Evolutionary conservation across 495 filamentous ascomycete genomes (phyloP), one percentile per base, ranked within the genome.

Genomic region (Cenococcum geophilum): DNA sequence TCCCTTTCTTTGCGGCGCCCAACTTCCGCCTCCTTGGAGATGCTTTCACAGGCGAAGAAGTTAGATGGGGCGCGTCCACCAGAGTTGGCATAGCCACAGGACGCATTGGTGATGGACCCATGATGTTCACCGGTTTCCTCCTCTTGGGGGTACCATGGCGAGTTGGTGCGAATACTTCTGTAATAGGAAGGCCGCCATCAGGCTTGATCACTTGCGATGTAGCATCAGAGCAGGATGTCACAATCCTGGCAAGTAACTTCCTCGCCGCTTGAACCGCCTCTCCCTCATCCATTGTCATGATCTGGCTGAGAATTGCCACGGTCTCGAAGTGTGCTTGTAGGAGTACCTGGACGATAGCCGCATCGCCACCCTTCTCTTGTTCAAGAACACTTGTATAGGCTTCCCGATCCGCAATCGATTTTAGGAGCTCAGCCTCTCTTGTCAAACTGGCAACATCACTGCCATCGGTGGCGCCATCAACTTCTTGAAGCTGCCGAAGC

Each of bases 261-360:
- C 86, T 89, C 32, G 92, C 95, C 62, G 86, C 84, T 49, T 86
- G 76, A 27, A 96, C 78, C 5, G 92, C 92, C 58, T 96, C 88
- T 65, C 82, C 82, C 74, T 93, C 90, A 65, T 76, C 84, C 81
- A 97, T 87, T 32, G 81, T 77, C 67, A 93, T 80, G 40, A 95
- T 87, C 60, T 87, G 86, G 59, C 86, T 83, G 59, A 99, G 80
- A 0, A 89, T 87, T 20, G 86, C 79, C 55, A 97, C 83, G 2
- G 89, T 89, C 70, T 97, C 92, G 68, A 97, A 93, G 68, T 97
- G 92, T 23, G 92, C 89, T 52, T 86, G 84, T 8, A 97, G 80
- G 45, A 97, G 81, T 5, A 87, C 80, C 72, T 96, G 91, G 65
- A 95, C 78, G 21, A 87, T 80, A 20, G 79, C 84, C 10, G 85